Base-by-base conservation (phyloP, 2,329 filamentous ascomycete genomes). In the Aspergillus candidus region DNA sequence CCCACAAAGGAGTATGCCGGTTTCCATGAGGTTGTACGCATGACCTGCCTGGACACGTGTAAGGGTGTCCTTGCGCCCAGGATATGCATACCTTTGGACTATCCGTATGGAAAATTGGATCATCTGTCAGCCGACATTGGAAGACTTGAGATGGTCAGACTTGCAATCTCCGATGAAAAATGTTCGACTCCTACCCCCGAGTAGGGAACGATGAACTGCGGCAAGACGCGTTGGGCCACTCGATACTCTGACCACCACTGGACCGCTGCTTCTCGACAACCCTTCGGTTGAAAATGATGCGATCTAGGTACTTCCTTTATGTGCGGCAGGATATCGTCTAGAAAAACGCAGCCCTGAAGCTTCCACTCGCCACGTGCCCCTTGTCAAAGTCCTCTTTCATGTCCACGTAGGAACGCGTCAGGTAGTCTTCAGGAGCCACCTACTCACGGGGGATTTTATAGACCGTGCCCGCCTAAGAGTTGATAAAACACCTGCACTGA, bases 231-330 rank as follows among this genome's bases (percentile, higher is more conserved):
- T 61, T 88, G 84, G 7, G 83, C 83, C 50, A 88, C 86, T 30
- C 84, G 82, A 55, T 88, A 88, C 1, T 84, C 83, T 0, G 84
- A 84, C 65, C 79, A 88, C 84, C 83, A 87, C 55, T 84, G 81
- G 0, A 84, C 75, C 6, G 71, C 69, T 50, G 82, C 80, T 74
- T 55, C 52, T 27, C 22, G 22, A 10, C 3, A 5, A 3, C 49
- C 49, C 35, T 62, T 63, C 0, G 82, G 85, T 46, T 79, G 75
- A 41, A 87, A 80, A 3, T 69, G 73, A 60, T 86, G 86, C 1
- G 83, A 82, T 35, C 76, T 68, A n/a, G 86, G 59, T 12, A 84
- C 84, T 44, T 70, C 76, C 60, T 82, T 80, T 4, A 82, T 82
- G 2, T 77, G 78, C 8, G 72, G 72, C 51, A 86, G 79, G 4